Conservation (phyloP, 2,329 filamentous ascomycete genomes). For the Sordariomycetes sp. region DNA sequence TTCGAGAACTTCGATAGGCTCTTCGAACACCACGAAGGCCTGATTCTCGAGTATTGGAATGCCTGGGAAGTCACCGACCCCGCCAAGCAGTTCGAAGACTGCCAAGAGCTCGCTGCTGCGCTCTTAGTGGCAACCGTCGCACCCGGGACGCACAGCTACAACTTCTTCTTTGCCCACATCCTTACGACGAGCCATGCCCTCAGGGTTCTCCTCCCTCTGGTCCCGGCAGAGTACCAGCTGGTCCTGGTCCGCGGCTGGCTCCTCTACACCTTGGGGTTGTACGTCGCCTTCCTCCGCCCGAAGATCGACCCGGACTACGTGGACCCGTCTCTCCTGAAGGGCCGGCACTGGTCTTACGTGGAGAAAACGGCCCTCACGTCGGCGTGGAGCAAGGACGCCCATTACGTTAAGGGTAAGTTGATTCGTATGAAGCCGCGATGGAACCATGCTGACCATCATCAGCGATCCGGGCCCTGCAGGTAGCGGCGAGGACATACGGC, state of each 20-base stretch:
- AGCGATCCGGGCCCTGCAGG: constrained; percentile 58
- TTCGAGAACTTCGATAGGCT: constrained; percentile 55
- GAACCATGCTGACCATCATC: background rate
- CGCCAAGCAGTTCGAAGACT: constrained; percentile 63
- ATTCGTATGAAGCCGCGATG: background rate
- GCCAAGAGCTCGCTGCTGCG: constrained; percentile 50
- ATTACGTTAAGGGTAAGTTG: constrained; percentile 69
- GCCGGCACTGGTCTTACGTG: constrained; percentile 68
- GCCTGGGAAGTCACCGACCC: constrained; percentile 67
- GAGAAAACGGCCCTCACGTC: constrained; percentile 60
- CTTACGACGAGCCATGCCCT: constrained; percentile 82
- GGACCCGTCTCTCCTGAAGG: constrained; percentile 43
- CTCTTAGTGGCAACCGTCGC: constrained; percentile 51
- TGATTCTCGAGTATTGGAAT: constrained; percentile 83
- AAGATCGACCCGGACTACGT: constrained; percentile 57
- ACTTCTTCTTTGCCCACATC: constrained; percentile 75
- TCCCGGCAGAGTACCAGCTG: constrained; percentile 65
- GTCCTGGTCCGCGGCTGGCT: constrained; percentile 78
- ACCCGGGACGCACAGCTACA: constrained; percentile 54
- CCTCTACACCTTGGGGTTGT: constrained; percentile 69
- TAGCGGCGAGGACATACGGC: constrained; percentile 64
- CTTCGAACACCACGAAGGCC: constrained; percentile 57
- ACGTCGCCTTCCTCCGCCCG: constrained; percentile 66
- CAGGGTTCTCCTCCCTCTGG: constrained; percentile 68
- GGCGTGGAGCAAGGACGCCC: constrained; percentile 58